These are phyloP conservation scores for Tetrapisispora pingtungensis DNA, from an alignment of 805 yeast species.

Conservation along the genomic window DNA sequence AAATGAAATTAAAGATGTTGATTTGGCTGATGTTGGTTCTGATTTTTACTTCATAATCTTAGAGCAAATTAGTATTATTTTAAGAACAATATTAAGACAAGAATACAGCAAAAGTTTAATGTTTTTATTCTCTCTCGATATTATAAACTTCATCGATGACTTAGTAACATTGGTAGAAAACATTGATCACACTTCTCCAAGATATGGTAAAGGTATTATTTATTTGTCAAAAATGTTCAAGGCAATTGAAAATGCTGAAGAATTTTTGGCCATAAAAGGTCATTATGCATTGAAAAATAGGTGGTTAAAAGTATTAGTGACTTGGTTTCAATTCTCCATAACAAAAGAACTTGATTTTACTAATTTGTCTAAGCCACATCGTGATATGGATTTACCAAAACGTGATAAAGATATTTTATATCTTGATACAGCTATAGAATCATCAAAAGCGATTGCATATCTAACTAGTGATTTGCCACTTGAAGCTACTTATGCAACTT, in stretches of 20 bases:
- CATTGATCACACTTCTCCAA: slow-evolving; percentile 17
- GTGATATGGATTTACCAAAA: slow-evolving; percentile 28
- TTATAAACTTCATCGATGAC: slow-evolving; percentile 29
- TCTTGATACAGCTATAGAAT: slow-evolving; percentile 54
- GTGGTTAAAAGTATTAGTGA: slow-evolving; percentile 37
- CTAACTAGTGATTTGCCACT: slow-evolving; percentile 47
- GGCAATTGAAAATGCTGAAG: slow-evolving; percentile 25
- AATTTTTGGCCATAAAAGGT: slow-evolving; percentile 27
- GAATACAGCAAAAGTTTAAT: slow-evolving; percentile 27
- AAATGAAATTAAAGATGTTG: slow-evolving; percentile 21
- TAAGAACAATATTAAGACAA: slow-evolving; percentile 32
- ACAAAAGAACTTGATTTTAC: slow-evolving; percentile 30
- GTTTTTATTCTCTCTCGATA: slow-evolving; percentile 28
- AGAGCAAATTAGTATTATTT: slow-evolving; percentile 41
- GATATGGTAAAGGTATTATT: slow-evolving; percentile 26
- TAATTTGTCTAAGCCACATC: slow-evolving; percentile 26
- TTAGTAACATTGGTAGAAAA: slow-evolving; percentile 19
- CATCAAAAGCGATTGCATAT: slow-evolving; percentile 47
- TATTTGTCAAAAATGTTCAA: slow-evolving; percentile 28
- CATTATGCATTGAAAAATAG: slow-evolving; percentile 40
- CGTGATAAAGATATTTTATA: slow-evolving; percentile 40
- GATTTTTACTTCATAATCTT: slow-evolving; percentile 30
- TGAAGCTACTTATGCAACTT: slow-evolving; percentile 48
- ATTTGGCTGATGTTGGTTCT: slow-evolving; percentile 17
- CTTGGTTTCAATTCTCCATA: slow-evolving; percentile 48